Conservation (phyloP, 352 stramenopile genomes). For the Globisporangium okanoganense region DNA sequence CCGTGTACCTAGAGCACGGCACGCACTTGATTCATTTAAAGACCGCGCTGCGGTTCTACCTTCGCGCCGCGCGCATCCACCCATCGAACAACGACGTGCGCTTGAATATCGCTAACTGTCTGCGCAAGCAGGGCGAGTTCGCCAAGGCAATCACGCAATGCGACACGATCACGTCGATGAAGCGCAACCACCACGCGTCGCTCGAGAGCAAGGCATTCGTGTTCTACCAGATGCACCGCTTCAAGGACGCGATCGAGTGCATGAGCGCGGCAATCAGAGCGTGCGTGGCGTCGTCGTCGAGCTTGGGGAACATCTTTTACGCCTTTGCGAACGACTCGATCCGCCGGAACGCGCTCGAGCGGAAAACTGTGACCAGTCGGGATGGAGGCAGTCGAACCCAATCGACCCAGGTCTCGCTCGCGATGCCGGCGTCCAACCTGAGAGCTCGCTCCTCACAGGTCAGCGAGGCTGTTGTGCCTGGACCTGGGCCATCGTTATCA, state of each 20-base stretch:
- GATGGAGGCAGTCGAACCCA: background rate
- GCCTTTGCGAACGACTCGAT: slow-evolving; percentile 48
- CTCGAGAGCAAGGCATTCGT: slow-evolving; percentile 62
- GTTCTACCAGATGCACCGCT: slow-evolving; percentile 41
- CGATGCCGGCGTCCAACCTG: slow-evolving; percentile 1
- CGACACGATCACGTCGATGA: slow-evolving; percentile 33
- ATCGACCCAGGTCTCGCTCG: slow-evolving; percentile 1
- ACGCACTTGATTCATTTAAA: slow-evolving; percentile 38
- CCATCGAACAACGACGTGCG: slow-evolving; percentile 55
- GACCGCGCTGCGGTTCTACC: slow-evolving; percentile 62
- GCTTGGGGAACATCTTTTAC: slow-evolving; percentile 61
- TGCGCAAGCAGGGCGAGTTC: slow-evolving; percentile 45
- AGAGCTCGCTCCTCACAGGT: background rate
- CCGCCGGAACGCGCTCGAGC: slow-evolving; percentile 51
- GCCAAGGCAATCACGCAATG: slow-evolving; percentile 48
- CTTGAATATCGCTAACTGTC: slow-evolving; percentile 66
- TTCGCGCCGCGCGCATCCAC: slow-evolving; percentile 54
- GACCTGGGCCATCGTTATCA: background rate
- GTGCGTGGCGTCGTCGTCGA: slow-evolving; percentile 55
- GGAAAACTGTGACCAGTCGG: slow-evolving; percentile 38
- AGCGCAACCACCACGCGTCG: slow-evolving; percentile 44
- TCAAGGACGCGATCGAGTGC: slow-evolving; percentile 41
- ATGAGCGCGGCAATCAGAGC: slow-evolving; percentile 56
- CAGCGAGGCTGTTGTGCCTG: background rate
- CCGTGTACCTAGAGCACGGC: slow-evolving; percentile 31